phyloP scores from a whole-genome alignment of 345 rosid genomes.

The Moringa oleifera region DNA sequence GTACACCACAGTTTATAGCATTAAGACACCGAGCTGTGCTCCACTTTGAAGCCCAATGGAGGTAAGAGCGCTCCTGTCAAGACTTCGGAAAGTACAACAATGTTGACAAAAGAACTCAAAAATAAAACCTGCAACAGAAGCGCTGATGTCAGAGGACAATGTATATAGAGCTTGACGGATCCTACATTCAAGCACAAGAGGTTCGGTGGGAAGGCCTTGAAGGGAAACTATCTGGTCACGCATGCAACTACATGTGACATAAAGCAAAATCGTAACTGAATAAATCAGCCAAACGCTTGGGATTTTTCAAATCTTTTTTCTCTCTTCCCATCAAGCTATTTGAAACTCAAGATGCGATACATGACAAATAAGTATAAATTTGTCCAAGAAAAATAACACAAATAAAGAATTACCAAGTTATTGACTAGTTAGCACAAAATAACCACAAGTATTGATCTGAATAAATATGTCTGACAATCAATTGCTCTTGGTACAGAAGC shows the following conservation, averaged over 20 bases:
- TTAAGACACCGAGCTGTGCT: slow-evolving; percentile 5
- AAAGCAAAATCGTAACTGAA: no score
- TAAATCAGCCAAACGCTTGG: no score
- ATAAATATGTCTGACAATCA: background rate
- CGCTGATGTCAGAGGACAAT: no score
- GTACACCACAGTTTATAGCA: background rate
- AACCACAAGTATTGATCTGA: background rate
- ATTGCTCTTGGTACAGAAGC: slow-evolving; percentile 1
- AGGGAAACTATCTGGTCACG: no score
- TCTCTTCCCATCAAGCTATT: no score
- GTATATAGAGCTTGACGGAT: no score
- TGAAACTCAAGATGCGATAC: background rate
- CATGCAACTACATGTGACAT: no score
- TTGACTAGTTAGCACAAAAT: no score
- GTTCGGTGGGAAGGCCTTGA: no score
- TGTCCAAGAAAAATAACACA: background rate
- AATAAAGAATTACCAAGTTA: background rate
- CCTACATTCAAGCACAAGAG: no score
- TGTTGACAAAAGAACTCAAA: background rate
- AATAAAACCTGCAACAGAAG: background rate
- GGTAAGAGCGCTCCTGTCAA: slow-evolving; percentile 8
- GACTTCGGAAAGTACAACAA: slow-evolving; percentile 9
- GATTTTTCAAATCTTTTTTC: no score
- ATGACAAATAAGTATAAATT: background rate
- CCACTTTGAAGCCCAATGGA: background rate